Evolutionary conservation across 179 eudicot species (phyloP).

Genomic region (Sideroxylon spinosum): DNA sequence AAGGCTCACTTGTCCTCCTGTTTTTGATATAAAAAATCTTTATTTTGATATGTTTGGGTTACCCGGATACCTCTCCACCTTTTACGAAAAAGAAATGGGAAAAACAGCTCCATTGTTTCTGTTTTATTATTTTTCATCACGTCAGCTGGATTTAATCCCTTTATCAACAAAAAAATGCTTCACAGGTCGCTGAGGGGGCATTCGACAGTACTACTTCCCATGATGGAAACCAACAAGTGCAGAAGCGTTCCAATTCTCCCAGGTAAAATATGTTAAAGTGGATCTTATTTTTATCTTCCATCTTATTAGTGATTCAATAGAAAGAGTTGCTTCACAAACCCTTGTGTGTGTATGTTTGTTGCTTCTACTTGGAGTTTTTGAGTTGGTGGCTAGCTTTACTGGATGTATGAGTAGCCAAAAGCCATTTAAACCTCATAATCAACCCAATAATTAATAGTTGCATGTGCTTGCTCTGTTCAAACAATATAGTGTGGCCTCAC

Average conservation of each 20-base stretch:
- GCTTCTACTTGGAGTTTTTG: too few relatives aligned
- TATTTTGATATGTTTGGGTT: background rate
- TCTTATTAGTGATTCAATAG: background rate
- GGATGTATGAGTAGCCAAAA: too few relatives aligned
- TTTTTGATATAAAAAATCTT: background rate
- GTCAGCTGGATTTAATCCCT: conserved; percentile 11
- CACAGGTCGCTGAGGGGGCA: conserved; percentile 45
- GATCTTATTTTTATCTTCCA: background rate
- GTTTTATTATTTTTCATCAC: conserved; percentile 5
- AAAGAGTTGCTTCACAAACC: background rate
- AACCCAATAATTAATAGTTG: too few relatives aligned
- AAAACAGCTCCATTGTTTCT: background rate
- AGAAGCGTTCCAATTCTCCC: conserved; percentile 39
- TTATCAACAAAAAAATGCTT: conserved; percentile 12
- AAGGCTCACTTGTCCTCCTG: background rate
- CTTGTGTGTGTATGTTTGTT: background rate
- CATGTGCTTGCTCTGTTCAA: too few relatives aligned
- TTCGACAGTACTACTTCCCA: conserved; percentile 31
- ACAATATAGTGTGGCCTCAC: too few relatives aligned
- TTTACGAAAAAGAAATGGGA: background rate
- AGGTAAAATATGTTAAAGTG: conserved; percentile 35
- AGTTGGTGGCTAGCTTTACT: too few relatives aligned
- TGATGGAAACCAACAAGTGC: conserved; percentile 31
- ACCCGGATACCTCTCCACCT: background rate
- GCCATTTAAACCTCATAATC: too few relatives aligned